phyloP scores from a whole-genome alignment of 1,139 yeast species.

The Blastobotrys apis region DNA sequence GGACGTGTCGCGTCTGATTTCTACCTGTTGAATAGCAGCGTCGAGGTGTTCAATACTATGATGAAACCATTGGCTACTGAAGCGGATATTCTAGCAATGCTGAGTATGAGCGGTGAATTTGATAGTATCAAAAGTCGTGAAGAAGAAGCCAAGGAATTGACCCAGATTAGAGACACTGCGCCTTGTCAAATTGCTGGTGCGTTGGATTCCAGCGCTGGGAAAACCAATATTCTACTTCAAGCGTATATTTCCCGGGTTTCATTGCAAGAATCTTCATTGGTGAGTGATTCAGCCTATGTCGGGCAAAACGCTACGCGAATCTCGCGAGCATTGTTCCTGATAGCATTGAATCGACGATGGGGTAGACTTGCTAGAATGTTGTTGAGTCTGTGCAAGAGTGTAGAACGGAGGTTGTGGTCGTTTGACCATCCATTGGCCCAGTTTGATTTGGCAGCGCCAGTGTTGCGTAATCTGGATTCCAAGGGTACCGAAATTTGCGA shows the following conservation, averaged over 20 bases:
- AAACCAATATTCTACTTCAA: constrained; percentile 83
- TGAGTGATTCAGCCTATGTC: constrained; percentile 85
- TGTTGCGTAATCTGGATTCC: constrained; percentile 52
- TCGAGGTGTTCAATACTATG: constrained; percentile 84
- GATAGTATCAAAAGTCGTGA: constrained; percentile 85
- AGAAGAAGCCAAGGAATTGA: constrained; percentile 77
- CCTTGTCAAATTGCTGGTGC: constrained; percentile 86
- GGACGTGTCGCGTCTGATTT: constrained; percentile 96
- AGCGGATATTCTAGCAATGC: constrained; percentile 84
- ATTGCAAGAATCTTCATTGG: constrained; percentile 73
- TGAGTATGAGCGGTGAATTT: constrained; percentile 91
- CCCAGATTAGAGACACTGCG: constrained; percentile 48
- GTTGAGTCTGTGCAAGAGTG: constrained; percentile 77
- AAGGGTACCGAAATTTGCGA: constrained; percentile 67
- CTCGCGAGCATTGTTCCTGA: constrained; percentile 79
- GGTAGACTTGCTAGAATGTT: constrained; percentile 71
- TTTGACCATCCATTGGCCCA: constrained; percentile 88
- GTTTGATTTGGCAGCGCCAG: constrained; percentile 38
- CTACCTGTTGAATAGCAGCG: constrained; percentile 76
- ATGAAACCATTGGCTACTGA: constrained; percentile 83
- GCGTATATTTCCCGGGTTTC: constrained; percentile 75
- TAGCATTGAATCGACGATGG: constrained; percentile 88
- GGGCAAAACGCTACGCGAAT: constrained; percentile 96
- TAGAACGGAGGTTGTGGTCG: constrained; percentile 82
- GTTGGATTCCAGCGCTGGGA: constrained; percentile 72